Conservation (phyloP, 2,329 filamentous ascomycete species). For the Colletotrichum plurivorum region DNA sequence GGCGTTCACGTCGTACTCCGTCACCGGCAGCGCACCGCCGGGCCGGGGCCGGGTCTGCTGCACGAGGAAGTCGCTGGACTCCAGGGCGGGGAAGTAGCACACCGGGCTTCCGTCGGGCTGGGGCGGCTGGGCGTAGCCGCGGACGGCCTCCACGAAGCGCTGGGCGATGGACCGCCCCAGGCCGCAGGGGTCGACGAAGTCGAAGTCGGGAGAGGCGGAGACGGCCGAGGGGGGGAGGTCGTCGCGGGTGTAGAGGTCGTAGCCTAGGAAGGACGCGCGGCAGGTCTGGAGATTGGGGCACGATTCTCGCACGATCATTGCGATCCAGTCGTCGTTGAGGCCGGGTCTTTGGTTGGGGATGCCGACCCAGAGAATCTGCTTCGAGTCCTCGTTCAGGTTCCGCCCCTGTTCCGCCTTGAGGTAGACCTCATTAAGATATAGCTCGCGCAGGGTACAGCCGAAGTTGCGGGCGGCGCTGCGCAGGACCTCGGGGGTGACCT, state of each 20-base stretch:
- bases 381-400: constrained; percentile 50
- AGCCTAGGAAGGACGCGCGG: constrained; percentile 60
- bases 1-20: constrained; percentile 54
- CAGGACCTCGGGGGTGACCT: constrained; percentile 55
- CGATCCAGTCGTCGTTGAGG: constrained; percentile 57
- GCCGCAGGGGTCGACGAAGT: constrained; percentile 58
- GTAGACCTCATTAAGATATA: constrained; percentile 62
- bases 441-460: constrained; percentile 56
- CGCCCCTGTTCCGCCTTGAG: constrained; percentile 57
- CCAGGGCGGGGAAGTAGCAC: constrained; percentile 39
- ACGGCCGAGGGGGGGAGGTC: constrained; percentile 45
- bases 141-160: constrained; percentile 62
- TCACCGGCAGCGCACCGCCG: constrained; percentile 42
- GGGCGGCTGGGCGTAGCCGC: constrained; percentile 56
- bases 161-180: constrained; percentile 57
- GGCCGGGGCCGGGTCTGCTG: constrained; percentile 44
- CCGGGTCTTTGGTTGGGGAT: constrained; percentile 58
- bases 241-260: constrained; percentile 56
- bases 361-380: constrained; percentile 60
- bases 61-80: constrained; percentile 43
- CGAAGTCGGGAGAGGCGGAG: constrained; percentile 48
- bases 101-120: constrained; percentile 45
- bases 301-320: constrained; percentile 55
- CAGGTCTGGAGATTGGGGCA: constrained; percentile 55
- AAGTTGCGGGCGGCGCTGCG: constrained; percentile 52